These are phyloP conservation scores for Pisolithus marmoratus DNA, from an alignment of 768 basidiomycete genomes.

Conservation along the genomic window DNA sequence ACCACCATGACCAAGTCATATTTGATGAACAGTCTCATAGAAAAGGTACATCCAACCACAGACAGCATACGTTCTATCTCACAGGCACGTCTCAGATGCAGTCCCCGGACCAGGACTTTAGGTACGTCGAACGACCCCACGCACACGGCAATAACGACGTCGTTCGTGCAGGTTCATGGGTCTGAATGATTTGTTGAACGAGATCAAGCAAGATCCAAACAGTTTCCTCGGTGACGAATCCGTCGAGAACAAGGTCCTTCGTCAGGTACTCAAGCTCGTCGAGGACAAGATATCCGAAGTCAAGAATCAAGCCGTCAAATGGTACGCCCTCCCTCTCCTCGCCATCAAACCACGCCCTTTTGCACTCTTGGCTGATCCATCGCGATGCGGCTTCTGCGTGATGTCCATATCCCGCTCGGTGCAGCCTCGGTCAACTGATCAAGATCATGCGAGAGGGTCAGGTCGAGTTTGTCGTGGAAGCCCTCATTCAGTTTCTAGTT, in stretches of 20 bases:
- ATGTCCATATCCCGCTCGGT: not conserved
- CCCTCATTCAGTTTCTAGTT: constrained; percentile 78
- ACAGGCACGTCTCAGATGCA: constrained; percentile 56
- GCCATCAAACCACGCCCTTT: not conserved
- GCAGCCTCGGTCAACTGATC: constrained; percentile 83
- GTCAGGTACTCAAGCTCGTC: constrained; percentile 78
- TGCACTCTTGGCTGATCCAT: not conserved
- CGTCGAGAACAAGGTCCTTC: constrained; percentile 79
- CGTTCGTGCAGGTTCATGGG: constrained; percentile 80
- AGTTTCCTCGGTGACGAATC: constrained; percentile 81
- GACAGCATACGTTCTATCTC: not conserved
- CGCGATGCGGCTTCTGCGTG: not conserved
- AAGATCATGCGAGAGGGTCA: constrained; percentile 79
- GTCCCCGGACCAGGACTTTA: constrained; percentile 86
- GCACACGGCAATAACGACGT: constrained; percentile 11
- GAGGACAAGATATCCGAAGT: constrained; percentile 97
- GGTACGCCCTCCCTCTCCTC: constrained; percentile 44
- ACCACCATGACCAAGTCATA: constrained; percentile 77
- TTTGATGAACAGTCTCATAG: constrained; percentile 77
- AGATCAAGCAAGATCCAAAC: constrained; percentile 72
- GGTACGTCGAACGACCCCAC: constrained; percentile 40
- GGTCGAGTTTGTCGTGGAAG: constrained; percentile 85
- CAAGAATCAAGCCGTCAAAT: constrained; percentile 96
- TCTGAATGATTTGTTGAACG: constrained; percentile 86
- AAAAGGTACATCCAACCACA: constrained; percentile 49